Conservation (phyloP, 805 yeast species). For the Candida yuanshanica region DNA sequence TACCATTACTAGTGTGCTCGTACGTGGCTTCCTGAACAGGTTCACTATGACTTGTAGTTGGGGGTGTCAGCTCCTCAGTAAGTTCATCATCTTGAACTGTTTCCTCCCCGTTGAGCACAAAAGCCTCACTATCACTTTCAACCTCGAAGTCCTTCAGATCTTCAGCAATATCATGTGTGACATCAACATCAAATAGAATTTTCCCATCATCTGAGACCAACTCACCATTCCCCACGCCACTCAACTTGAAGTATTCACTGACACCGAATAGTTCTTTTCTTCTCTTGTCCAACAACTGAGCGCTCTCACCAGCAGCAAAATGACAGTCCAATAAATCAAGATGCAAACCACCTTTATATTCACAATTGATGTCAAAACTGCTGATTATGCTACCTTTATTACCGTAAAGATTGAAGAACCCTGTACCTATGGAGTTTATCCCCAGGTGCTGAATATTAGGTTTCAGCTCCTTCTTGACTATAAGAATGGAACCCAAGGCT, state of each 20-base stretch:
- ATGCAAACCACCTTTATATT: conserved; percentile 21
- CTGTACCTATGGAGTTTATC: conserved; percentile 47
- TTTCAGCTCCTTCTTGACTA: conserved; percentile 29
- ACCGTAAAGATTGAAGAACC: conserved; percentile 52
- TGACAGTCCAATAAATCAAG: conserved; percentile 45
- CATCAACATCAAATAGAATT: conserved; percentile 25
- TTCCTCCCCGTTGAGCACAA: background rate
- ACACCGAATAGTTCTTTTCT: conserved; percentile 41
- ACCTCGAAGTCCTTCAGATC: conserved; percentile 6
- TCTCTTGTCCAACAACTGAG: conserved; percentile 31
- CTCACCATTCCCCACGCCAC: conserved; percentile 14
- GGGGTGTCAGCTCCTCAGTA: conserved; percentile 1
- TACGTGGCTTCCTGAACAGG: background rate
- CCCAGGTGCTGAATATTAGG: conserved; percentile 35
- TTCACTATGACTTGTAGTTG: too few species aligned
- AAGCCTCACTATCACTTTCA: conserved; percentile 13
- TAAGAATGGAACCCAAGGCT: conserved; percentile 44
- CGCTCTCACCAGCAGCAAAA: conserved; percentile 45
- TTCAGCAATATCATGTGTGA: conserved; percentile 4
- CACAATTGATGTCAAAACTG: background rate
- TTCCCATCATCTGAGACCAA: conserved; percentile 16
- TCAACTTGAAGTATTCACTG: conserved; percentile 22
- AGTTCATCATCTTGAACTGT: background rate
- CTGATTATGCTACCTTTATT: conserved; percentile 40
- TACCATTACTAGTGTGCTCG: conserved; percentile 4